phyloP scores from a whole-genome alignment of 441 rosid genomes.

The Pelargonium fulgidum region DNA sequence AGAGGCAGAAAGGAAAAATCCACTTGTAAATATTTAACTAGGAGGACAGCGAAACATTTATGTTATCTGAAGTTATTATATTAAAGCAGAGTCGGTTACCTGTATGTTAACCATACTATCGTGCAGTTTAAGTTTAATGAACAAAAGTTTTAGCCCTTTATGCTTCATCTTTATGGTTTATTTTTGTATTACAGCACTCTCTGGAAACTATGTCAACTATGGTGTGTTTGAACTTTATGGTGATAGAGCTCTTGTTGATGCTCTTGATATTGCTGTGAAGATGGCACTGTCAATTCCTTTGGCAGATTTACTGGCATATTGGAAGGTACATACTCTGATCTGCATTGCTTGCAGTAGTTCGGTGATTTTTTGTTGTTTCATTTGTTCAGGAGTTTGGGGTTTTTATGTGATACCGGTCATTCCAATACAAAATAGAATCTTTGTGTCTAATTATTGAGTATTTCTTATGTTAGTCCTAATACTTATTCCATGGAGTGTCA shows the following conservation, averaged over 20 bases:
- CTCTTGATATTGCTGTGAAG: slow-evolving; percentile 85
- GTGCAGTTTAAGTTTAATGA: background rate
- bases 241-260: slow-evolving; percentile 97
- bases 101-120: background rate
- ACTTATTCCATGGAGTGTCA: background rate
- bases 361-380: background rate
- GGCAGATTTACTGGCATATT: slow-evolving; percentile 82
- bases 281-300: slow-evolving; percentile 85
- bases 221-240: slow-evolving; percentile 99
- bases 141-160: background rate
- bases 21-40: no score
- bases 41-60: no score
- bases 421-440: no score
- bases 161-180: background rate
- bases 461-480: background rate
- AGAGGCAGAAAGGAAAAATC: no score
- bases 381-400: background rate
- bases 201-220: slow-evolving; percentile 92
- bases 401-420: no score
- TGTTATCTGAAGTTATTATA: no score
- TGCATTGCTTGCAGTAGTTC: background rate
- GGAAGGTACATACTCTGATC: slow-evolving; percentile 49
- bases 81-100: background rate
- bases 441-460: background rate
- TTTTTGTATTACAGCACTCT: slow-evolving; percentile 61